Percentiles rank a stretch among this genome's conserved stretches.
These are phyloP conservation scores for Posidonia oceanica DNA, from an alignment of 116 monocot genomes.

Conservation along the genomic window DNA sequence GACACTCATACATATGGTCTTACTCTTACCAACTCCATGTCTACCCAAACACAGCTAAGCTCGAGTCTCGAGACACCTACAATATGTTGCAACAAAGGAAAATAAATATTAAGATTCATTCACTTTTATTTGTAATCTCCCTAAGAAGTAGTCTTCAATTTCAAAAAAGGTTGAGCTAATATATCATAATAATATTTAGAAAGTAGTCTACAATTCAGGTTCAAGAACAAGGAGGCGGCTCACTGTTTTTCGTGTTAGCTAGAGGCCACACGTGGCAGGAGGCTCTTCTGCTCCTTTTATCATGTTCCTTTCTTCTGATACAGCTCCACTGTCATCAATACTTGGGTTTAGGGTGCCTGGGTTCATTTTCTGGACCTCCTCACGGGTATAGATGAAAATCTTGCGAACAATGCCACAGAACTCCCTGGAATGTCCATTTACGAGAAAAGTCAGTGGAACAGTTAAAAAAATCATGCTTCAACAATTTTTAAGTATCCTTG, in stretches of 20 bases:
- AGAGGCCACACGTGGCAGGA: neutral
- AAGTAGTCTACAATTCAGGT: neutral
- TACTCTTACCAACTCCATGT: neutral
- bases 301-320: conserved; percentile 1
- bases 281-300: conserved; percentile 1
- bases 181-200: neutral
- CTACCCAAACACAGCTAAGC: neutral
- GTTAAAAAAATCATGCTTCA: neutral
- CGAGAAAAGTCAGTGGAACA: neutral
- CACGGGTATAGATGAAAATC: conserved; percentile 52
- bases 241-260: neutral
- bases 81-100: neutral
- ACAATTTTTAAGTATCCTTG: neutral
- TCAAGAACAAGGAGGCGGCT: neutral
- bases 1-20: neutral
- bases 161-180: neutral
- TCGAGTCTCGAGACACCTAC: neutral
- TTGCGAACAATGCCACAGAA: conserved; percentile 57
- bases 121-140: neutral
- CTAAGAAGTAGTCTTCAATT: neutral
- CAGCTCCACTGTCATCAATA: conserved; percentile 4
- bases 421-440: conserved; percentile 22
- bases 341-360: conserved; percentile 22
- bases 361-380: conserved; percentile 68
- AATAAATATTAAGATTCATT: neutral